Conservation (phyloP, 2,329 filamentous ascomycete species). For the Colletotrichum shisoi region DNA sequence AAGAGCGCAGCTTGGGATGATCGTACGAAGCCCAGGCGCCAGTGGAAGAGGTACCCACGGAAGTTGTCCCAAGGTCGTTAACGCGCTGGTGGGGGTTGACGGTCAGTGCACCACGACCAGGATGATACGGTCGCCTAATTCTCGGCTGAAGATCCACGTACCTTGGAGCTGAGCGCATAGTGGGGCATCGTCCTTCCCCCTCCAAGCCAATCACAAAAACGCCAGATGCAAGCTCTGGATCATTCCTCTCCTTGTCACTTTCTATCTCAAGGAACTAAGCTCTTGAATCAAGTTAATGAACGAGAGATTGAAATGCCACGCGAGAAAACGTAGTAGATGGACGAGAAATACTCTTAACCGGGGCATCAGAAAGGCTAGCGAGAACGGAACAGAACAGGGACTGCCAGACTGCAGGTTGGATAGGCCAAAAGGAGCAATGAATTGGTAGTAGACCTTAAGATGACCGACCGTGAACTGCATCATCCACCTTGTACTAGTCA, state of each 20-base stretch:
- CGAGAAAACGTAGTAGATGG: no score
- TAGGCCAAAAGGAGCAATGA: not conserved
- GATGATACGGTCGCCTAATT: conserved; percentile 17
- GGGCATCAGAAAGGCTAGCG: no score
- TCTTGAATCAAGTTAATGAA: not conserved
- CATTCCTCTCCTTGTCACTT: no score
- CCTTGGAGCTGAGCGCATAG: no score
- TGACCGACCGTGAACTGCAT: not conserved
- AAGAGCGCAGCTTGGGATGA: conserved; percentile 1
- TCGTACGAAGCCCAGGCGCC: conserved; percentile 22
- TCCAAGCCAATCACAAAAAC: not conserved
- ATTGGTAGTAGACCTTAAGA: not conserved
- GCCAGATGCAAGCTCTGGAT: not conserved
- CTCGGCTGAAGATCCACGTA: conserved; percentile 12
- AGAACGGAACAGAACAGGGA: not conserved
- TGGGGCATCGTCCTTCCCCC: not conserved
- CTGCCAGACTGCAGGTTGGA: not conserved
- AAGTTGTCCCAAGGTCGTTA: conserved; percentile 15
- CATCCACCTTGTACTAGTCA: not conserved
- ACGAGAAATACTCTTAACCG: no score
- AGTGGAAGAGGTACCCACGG: conserved; percentile 4
- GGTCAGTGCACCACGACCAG: conserved; percentile 24
- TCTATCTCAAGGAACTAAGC: not conserved
- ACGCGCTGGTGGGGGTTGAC: conserved; percentile 22
- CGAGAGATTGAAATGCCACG: not conserved